A percentile compares a stretch with the other conserved stretches of the same genome.
These are phyloP conservation scores for Lecanosticta acicola DNA, from an alignment of 2,329 filamentous ascomycete genomes.

Conservation along the genomic window DNA sequence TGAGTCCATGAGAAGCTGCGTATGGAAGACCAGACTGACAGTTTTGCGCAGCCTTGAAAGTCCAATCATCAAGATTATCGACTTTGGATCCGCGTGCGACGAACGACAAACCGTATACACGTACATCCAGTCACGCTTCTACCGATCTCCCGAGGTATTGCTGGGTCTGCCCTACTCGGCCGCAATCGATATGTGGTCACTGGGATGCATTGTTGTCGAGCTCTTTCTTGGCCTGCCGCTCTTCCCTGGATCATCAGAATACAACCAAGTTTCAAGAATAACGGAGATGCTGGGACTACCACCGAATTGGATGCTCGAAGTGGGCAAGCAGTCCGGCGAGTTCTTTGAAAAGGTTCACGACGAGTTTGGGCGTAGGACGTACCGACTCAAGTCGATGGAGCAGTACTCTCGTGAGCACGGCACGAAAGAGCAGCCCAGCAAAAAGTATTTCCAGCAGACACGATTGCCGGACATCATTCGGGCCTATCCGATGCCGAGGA, in stretches of 20 bases:
- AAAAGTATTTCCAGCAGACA: slow-evolving; percentile 96
- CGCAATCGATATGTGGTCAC: slow-evolving; percentile 99
- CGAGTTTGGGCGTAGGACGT: slow-evolving; percentile 85
- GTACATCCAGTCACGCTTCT: slow-evolving; percentile 97
- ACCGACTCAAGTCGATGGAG: slow-evolving; percentile 93
- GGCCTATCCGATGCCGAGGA: slow-evolving; percentile 94
- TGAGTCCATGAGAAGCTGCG: slow-evolving; percentile 33
- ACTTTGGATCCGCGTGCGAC: slow-evolving; percentile 97
- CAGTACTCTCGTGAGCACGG: slow-evolving; percentile 94
- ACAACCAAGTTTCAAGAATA: slow-evolving; percentile 95
- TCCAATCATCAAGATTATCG: slow-evolving; percentile 99
- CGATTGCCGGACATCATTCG: slow-evolving; percentile 96
- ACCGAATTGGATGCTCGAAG: slow-evolving; percentile 98
- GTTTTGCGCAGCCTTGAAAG: slow-evolving; percentile 65
- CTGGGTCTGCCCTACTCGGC: slow-evolving; percentile 96
- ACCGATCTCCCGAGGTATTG: slow-evolving; percentile 91
- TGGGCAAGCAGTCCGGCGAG: slow-evolving; percentile 94
- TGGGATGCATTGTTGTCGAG: slow-evolving; percentile 97
- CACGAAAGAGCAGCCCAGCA: slow-evolving; percentile 97
- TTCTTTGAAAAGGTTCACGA: slow-evolving; percentile 93
- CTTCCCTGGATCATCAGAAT: slow-evolving; percentile 96
- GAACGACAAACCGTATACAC: slow-evolving; percentile 98
- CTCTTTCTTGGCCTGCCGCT: slow-evolving; percentile 89
- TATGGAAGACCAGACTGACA: slow-evolving; percentile 1
- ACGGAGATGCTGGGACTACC: slow-evolving; percentile 97